phyloP scores from a whole-genome alignment of 2,329 filamentous ascomycete genomes.

The Tolypocladium pustulatum region DNA sequence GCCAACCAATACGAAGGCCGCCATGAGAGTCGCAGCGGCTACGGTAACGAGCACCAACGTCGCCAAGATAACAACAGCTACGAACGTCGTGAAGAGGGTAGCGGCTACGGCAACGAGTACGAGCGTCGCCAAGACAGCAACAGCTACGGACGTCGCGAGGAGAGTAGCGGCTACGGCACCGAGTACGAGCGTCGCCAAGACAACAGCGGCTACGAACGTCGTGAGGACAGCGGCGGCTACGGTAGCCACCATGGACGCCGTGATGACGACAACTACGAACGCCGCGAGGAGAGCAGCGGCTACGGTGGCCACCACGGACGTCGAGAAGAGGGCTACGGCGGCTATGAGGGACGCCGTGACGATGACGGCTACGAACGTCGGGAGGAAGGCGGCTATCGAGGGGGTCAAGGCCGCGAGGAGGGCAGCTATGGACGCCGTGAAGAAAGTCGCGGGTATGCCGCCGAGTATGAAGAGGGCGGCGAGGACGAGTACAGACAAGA shows the following conservation, averaged over 20 bases:
- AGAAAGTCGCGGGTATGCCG: slow-evolving; percentile 13
- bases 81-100: slow-evolving; percentile 7
- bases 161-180: slow-evolving; percentile 2
- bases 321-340: slow-evolving; percentile 3
- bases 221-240: slow-evolving; percentile 3
- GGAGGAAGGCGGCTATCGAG: slow-evolving; percentile 3
- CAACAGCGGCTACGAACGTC: slow-evolving; percentile 8
- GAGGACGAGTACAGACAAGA: slow-evolving; percentile 2
- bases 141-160: slow-evolving; percentile 9
- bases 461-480: slow-evolving; percentile 9
- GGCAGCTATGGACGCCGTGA: slow-evolving; percentile 3
- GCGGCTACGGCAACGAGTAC: background rate
- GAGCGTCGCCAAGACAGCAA: background rate
- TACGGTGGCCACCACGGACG: slow-evolving; percentile 1
- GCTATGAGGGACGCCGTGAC: slow-evolving; percentile 10
- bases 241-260: slow-evolving; percentile 3
- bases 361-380: slow-evolving; percentile 13
- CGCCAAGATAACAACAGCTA: slow-evolving; percentile 5
- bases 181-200: slow-evolving; percentile 9
- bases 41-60: slow-evolving; percentile 10
- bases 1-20: slow-evolving; percentile 13
- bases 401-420: slow-evolving; percentile 4
- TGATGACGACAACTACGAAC: slow-evolving; percentile 12
- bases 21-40: slow-evolving; percentile 13
- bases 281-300: slow-evolving; percentile 5